These are phyloP conservation scores for Aspergillus saccharolyticus DNA, from an alignment of 495 filamentous ascomycete genomes.

Conservation along the genomic window DNA sequence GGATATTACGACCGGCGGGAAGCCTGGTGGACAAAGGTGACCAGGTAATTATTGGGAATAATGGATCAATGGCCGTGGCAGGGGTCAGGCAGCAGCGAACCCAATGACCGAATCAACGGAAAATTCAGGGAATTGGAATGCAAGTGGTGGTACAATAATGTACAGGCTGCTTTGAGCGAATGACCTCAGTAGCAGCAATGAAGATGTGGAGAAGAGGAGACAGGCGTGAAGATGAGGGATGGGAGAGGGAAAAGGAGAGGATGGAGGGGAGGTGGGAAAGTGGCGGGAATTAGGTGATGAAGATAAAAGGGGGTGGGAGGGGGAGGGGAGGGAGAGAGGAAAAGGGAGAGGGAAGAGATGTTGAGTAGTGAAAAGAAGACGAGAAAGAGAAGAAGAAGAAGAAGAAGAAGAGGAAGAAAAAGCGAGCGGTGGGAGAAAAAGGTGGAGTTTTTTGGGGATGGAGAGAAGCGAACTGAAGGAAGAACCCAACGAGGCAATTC, in stretches of 20 bases:
- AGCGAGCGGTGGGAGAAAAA: conserved; percentile 9
- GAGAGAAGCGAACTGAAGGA: conserved; percentile 4
- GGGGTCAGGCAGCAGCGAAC: not conserved
- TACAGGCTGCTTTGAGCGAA: conserved; percentile 11
- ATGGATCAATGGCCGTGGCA: not conserved
- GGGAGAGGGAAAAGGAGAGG: not conserved
- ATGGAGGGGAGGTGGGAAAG: not conserved
- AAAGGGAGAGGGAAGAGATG: conserved; percentile 1
- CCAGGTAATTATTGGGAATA: conserved; percentile 3
- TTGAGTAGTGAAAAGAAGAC: conserved; percentile 5
- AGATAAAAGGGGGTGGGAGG: no score
- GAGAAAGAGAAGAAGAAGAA: no score
- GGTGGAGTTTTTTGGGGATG: conserved; percentile 4
- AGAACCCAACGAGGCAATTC: not conserved
- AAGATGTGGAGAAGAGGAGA: conserved; percentile 1
- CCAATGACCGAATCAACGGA: conserved; percentile 1
- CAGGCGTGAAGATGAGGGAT: not conserved
- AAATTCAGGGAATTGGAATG: conserved; percentile 1
- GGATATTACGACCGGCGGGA: conserved; percentile 8
- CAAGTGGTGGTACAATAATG: conserved; percentile 6
- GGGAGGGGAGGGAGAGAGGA: conserved; percentile 4
- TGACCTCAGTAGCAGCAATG: conserved; percentile 5
- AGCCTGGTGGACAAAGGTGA: not conserved
- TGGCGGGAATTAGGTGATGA: no score
- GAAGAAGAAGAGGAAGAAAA: not conserved